These are phyloP conservation scores for Kockiozyma suomiensis DNA, from an alignment of 805 yeast genomes.

Conservation along the genomic window DNA sequence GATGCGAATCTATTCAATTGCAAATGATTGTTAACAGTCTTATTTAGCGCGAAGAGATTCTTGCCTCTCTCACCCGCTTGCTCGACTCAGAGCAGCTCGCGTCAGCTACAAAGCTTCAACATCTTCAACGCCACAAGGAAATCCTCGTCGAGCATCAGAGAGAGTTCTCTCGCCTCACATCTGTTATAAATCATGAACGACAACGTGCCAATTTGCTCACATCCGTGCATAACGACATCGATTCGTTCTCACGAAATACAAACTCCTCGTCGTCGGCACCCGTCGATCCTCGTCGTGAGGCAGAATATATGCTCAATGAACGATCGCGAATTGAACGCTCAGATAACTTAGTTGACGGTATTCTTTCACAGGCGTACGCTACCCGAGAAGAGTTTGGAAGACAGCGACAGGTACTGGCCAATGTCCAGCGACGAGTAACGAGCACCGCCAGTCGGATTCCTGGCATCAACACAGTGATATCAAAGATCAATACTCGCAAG, in stretches of 20 bases:
- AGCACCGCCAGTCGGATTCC: slow-evolving; percentile 72
- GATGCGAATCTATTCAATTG: not conserved
- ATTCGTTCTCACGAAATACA: slow-evolving; percentile 57
- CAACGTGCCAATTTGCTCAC: slow-evolving; percentile 72
- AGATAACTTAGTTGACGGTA: slow-evolving; percentile 72
- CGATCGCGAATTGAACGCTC: slow-evolving; percentile 70
- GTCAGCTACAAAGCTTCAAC: slow-evolving; percentile 76
- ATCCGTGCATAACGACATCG: slow-evolving; percentile 78
- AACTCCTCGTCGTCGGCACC: slow-evolving; percentile 32
- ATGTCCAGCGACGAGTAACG: slow-evolving; percentile 65
- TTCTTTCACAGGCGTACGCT: slow-evolving; percentile 82
- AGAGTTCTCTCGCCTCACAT: slow-evolving; percentile 61
- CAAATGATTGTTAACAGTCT: not conserved
- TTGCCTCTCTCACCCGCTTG: slow-evolving; percentile 55
- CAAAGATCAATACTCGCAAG: slow-evolving; percentile 83
- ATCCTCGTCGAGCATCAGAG: slow-evolving; percentile 67
- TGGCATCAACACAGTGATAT: slow-evolving; percentile 73
- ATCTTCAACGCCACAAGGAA: slow-evolving; percentile 80
- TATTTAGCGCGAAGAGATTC: slow-evolving; percentile 53
- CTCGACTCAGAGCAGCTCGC: slow-evolving; percentile 60
- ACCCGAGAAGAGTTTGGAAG: slow-evolving; percentile 81
- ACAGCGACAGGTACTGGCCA: slow-evolving; percentile 66
- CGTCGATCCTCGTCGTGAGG: slow-evolving; percentile 46
- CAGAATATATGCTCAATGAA: slow-evolving; percentile 79
- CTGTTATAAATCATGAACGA: slow-evolving; percentile 69